Evolutionary conservation across 2,329 filamentous ascomycete genomes (phyloP).

Genomic region (Pseudogymnoascus sp.): DNA sequence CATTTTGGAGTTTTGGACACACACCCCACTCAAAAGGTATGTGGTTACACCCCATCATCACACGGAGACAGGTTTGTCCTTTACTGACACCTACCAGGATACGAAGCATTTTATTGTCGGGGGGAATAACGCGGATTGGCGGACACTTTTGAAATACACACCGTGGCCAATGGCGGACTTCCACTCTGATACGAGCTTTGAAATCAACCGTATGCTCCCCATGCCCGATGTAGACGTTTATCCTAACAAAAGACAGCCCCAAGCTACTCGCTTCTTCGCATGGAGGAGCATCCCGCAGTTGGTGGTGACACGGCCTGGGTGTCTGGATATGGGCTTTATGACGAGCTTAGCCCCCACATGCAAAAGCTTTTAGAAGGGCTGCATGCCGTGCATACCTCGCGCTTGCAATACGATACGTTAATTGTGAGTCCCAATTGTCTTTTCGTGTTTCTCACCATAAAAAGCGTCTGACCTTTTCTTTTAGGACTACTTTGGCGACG

Average conservation of each 20-base stretch:
- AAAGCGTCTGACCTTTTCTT: conserved; percentile 12
- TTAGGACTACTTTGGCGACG: conserved; percentile 19
- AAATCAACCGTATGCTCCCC: conserved; percentile 4
- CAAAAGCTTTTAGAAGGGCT: conserved; percentile 18
- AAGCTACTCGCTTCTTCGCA: conserved; percentile 11
- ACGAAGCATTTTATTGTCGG: conserved; percentile 11
- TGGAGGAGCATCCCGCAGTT: conserved; percentile 11
- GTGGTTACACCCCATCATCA: neutral
- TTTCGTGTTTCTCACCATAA: neutral
- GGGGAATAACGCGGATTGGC: conserved; percentile 10
- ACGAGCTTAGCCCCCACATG: conserved; percentile 19
- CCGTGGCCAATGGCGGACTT: conserved; percentile 11
- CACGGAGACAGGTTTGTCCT: neutral
- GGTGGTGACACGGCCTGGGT: conserved; percentile 15
- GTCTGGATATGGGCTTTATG: conserved; percentile 21
- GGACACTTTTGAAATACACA: conserved; percentile 9
- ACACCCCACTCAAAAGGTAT: conserved; percentile 12
- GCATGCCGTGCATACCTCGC: conserved; percentile 21
- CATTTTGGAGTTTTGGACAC: conserved; percentile 19
- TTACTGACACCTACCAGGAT: neutral
- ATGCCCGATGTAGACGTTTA: neutral
- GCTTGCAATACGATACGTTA: conserved; percentile 18
- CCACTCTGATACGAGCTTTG: conserved; percentile 11
- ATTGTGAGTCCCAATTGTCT: neutral
- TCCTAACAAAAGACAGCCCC: neutral